Base-by-base conservation (phyloP, 1,139 yeast genomes). In the Geotrichum siamense region DNA sequence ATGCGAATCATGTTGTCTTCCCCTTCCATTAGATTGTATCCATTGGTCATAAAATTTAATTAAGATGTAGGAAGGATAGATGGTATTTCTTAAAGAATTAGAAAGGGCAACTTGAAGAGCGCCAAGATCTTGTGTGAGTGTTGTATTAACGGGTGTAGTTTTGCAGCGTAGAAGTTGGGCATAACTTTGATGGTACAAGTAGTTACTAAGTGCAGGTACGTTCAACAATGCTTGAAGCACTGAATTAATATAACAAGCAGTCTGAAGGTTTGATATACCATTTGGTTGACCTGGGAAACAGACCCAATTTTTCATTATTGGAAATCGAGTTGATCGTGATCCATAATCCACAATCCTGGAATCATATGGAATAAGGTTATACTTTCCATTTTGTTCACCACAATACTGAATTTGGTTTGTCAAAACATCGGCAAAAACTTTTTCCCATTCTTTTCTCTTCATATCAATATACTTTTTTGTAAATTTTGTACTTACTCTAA, bases 1-100 rank as follows among this genome's bases (percentile, higher is more conserved):
- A 63, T 91, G 98, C 0, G 96, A 82, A 63, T 91, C 98, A 63
- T 91, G 97, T 62, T 91, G 97, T 61, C 85, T 13, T 87, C 94
- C 94, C 86, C 59, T 80, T 91, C n/a, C n/a, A 25, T 8, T 8
- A 25, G 35, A 86, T 79, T 94, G 86, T 12, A 13, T 13, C 13
- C 22, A 23, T 31, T 37, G 31, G 16, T 15, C 15, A 39, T 23
- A 16, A 28, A 21, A 9, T 17, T 38, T 10, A 22, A 5, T 21
- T 25, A 19, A 2, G 21, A 38, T 3, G 8, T 10, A 21, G 34
- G 10, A 13, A 13, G 27, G 35, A 20, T 20, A 16, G 28, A 17
- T 29, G 28, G n/a, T n/a, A n/a, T n/a, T n/a, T n/a, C n/a, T n/a
- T n/a, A n/a, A n/a, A n/a, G n/a, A n/a, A n/a, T 17, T 15, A 27